Evolutionary conservation across 495 filamentous ascomycete species (phyloP).

Genomic region (Penicillium arizonense): DNA sequence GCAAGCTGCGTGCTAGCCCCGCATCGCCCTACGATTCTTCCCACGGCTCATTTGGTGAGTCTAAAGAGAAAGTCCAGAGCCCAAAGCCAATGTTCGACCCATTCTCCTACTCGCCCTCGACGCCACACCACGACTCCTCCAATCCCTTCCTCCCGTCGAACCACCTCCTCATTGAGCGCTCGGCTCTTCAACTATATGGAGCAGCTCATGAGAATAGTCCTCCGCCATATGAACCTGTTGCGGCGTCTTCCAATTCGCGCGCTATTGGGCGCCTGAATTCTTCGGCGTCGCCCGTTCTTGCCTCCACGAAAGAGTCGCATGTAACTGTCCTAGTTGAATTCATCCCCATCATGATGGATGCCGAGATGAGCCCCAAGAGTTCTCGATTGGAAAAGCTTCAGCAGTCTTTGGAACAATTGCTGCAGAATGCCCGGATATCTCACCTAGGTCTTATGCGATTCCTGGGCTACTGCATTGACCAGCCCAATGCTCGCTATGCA

Average conservation of each 20-base stretch:
- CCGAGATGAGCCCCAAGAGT: slow-evolving; percentile 26
- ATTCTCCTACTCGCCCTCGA: slow-evolving; percentile 17
- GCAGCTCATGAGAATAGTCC: slow-evolving; percentile 42
- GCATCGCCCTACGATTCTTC: slow-evolving; percentile 28
- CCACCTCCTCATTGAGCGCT: slow-evolving; percentile 41
- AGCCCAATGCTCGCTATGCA: slow-evolving; percentile 71
- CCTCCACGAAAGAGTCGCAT: slow-evolving; percentile 37
- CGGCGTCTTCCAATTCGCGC: slow-evolving; percentile 46
- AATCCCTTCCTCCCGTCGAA: slow-evolving; percentile 21
- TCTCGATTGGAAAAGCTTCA: slow-evolving; percentile 41
- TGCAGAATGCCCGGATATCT: slow-evolving; percentile 53
- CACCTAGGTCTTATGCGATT: slow-evolving; percentile 66
- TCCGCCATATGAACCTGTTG: slow-evolving; percentile 47
- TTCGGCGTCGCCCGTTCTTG: slow-evolving; percentile 35
- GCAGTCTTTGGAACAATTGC: slow-evolving; percentile 42
- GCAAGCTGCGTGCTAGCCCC: slow-evolving; percentile 26
- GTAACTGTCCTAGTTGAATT: slow-evolving; percentile 47
- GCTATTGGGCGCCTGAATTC: slow-evolving; percentile 45
- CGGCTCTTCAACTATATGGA: slow-evolving; percentile 43
- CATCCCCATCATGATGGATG: slow-evolving; percentile 43
- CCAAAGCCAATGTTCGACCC: slow-evolving; percentile 21
- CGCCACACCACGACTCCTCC: slow-evolving; percentile 19
- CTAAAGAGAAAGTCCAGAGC: slow-evolving; percentile 31
- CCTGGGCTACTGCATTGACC: slow-evolving; percentile 83
- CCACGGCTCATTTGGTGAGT: slow-evolving; percentile 28